phyloP scores from a whole-genome alignment of 2,329 filamentous ascomycete genomes.

The Penicillium aurantiogriseum region DNA sequence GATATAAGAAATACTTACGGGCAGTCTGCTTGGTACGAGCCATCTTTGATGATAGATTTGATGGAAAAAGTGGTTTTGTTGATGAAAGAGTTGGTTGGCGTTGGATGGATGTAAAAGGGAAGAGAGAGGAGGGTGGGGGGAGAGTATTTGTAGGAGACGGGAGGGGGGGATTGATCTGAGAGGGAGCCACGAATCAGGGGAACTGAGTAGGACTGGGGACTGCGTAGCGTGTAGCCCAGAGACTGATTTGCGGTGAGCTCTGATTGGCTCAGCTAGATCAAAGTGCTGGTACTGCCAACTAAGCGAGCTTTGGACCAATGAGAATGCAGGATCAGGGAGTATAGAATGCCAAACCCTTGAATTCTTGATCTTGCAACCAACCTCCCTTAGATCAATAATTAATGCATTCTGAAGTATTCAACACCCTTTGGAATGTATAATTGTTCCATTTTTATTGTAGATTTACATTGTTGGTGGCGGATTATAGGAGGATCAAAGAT shows the following conservation, averaged over 20 bases:
- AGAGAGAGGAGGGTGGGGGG: constrained; percentile 40
- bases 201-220: constrained; percentile 22
- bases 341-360: constrained; percentile 27
- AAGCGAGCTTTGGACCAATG: constrained; percentile 42
- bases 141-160: constrained; percentile 43
- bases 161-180: constrained; percentile 38
- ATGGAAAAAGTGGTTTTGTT: constrained; percentile 31
- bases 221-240: constrained; percentile 30
- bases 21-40: constrained; percentile 55
- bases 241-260: constrained; percentile 27
- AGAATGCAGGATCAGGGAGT: constrained; percentile 37
- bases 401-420: constrained; percentile 16
- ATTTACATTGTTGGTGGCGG: constrained; percentile 19
- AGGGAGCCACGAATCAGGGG: constrained; percentile 21
- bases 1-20: constrained; percentile 42
- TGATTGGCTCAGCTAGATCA: constrained; percentile 20
- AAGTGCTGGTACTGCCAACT: constrained; percentile 22
- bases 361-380: constrained; percentile 39
- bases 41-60: constrained; percentile 42
- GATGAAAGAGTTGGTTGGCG: constrained; percentile 32
- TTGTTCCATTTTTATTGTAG: constrained; percentile 7
- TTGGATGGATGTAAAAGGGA: constrained; percentile 37
- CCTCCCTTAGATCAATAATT: constrained; percentile 17
- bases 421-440: constrained; percentile 17
- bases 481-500: constrained; percentile 28